phyloP scores from a whole-genome alignment of 768 basidiomycete genomes.

The Amylocystis lapponica region DNA sequence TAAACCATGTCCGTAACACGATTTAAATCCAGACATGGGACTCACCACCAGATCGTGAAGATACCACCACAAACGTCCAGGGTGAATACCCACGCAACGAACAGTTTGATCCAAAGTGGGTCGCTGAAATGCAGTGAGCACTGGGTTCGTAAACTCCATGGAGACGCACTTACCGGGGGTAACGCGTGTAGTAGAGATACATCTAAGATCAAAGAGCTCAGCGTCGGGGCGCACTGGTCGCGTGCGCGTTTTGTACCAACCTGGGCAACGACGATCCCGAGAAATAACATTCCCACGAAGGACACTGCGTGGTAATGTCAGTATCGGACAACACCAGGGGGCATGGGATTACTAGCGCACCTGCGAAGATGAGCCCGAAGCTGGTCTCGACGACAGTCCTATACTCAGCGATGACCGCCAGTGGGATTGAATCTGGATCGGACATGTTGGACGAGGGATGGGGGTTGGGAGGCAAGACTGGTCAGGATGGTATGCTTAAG shows the following conservation, averaged over 20 bases:
- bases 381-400: no score
- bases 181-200: background rate
- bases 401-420: no score
- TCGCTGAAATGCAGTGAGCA: background rate
- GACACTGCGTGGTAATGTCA: background rate
- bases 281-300: background rate
- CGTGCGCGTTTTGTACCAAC: background rate
- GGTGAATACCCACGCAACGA: background rate
- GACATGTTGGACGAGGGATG: no score
- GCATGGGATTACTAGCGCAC: background rate
- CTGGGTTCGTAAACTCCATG: background rate
- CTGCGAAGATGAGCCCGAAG: background rate
- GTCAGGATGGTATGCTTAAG: no score
- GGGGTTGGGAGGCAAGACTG: no score
- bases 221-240: no score
- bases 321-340: background rate
- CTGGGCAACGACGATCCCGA: conserved; percentile 1
- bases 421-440: no score
- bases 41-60: conserved; percentile 1
- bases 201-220: background rate
- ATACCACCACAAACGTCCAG: background rate
- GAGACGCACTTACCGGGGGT: background rate
- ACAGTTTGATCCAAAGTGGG: background rate
- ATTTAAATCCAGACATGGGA: no score
- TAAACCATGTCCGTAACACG: background rate